A percentile compares a stretch with the other conserved stretches of the same genome.
These are phyloP conservation scores for Mycena leptocephala DNA, from an alignment of 768 basidiomycete species.

Conservation along the genomic window DNA sequence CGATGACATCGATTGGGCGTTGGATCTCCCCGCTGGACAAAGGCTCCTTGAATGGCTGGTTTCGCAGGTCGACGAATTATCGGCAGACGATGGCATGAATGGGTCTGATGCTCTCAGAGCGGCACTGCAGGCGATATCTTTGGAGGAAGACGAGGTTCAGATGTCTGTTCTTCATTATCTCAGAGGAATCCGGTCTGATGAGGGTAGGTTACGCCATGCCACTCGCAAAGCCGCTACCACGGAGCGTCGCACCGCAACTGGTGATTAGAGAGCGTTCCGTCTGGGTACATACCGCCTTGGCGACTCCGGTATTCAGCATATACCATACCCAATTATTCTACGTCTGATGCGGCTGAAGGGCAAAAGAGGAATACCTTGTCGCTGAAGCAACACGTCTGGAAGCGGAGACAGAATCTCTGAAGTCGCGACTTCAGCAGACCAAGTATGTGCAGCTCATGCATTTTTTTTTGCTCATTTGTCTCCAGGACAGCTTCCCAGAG, in stretches of 20 bases:
- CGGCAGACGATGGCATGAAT: constrained; percentile 24
- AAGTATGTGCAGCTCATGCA: constrained; percentile 42
- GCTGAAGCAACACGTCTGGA: constrained; percentile 48
- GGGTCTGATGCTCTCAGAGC: constrained; percentile 18
- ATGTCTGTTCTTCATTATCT: constrained; percentile 37
- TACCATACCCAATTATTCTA: not conserved
- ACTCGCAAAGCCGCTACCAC: constrained; percentile 1
- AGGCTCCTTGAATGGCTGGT: constrained; percentile 52
- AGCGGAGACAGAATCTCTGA: constrained; percentile 43
- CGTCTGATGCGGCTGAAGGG: constrained; percentile 32
- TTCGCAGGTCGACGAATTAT: constrained; percentile 40
- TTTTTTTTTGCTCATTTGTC: not conserved
- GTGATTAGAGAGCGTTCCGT: not conserved
- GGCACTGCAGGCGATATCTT: constrained; percentile 46
- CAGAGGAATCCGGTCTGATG: not conserved
- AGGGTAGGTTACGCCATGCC: constrained; percentile 31
- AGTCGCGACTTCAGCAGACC: constrained; percentile 45
- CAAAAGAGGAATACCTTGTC: constrained; percentile 41
- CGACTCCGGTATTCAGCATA: constrained; percentile 30
- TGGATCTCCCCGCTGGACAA: constrained; percentile 50
- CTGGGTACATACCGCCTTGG: constrained; percentile 40
- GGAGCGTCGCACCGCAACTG: too few species aligned
- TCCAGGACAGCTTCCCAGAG: constrained; percentile 44
- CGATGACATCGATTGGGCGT: constrained; percentile 52
- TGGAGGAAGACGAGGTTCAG: constrained; percentile 49